phyloP scores from a whole-genome alignment of 768 basidiomycete species.

The Auricularia sp. region DNA sequence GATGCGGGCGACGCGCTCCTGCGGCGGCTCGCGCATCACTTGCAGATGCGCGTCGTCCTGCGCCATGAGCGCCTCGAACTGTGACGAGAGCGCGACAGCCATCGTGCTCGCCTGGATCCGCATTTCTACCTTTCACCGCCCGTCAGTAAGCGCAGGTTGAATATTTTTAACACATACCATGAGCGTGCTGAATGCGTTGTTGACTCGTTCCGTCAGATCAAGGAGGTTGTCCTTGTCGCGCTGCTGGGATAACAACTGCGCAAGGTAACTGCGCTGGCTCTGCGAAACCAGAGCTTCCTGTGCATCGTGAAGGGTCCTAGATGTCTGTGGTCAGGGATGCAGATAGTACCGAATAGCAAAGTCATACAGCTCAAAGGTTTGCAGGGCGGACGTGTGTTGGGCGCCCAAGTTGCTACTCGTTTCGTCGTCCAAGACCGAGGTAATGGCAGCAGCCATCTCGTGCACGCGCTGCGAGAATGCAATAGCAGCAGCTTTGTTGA shows the following conservation, averaged over 20 bases:
- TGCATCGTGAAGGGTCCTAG: background rate
- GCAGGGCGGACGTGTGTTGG: background rate
- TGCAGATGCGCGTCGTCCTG: no score
- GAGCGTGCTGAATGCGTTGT: no score
- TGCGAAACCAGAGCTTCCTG: background rate
- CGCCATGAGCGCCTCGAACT: no score
- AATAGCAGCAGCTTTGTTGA: background rate
- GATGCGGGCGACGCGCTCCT: no score
- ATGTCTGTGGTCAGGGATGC: background rate
- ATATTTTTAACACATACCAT: no score
- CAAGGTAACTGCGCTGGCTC: background rate
- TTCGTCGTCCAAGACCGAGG: background rate
- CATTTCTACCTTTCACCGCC: no score
- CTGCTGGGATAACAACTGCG: background rate
- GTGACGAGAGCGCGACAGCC: no score
- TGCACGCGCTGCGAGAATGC: background rate
- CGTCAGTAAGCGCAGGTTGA: no score
- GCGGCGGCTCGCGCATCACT: constrained; percentile 4
- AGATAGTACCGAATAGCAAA: background rate
- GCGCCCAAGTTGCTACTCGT: background rate
- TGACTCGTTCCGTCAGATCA: no score
- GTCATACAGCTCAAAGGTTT: background rate
- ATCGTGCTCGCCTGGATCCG: no score
- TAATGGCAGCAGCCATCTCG: background rate
- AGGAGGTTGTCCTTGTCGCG: background rate